These are phyloP conservation scores for Glonium stellatum DNA, from an alignment of 495 filamentous ascomycete genomes.

Conservation along the genomic window DNA sequence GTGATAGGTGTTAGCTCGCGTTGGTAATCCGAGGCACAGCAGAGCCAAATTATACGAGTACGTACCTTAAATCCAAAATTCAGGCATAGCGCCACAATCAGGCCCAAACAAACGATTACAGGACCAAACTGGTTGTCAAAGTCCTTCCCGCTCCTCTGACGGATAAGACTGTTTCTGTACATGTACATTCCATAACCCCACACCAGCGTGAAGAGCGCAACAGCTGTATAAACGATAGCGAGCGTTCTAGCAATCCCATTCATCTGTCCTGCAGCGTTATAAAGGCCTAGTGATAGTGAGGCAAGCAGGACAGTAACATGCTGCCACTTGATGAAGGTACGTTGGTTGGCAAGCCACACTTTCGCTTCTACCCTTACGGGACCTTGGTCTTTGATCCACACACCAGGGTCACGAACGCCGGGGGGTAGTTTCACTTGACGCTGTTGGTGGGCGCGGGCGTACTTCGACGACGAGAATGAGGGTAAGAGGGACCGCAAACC, in stretches of 20 bases:
- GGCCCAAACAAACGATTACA: slow-evolving; percentile 69
- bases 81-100: slow-evolving; percentile 69
- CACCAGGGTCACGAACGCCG: slow-evolving; percentile 73
- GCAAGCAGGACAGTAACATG: slow-evolving; percentile 84
- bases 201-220: slow-evolving; percentile 71
- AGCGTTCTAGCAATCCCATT: slow-evolving; percentile 67
- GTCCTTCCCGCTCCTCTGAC: slow-evolving; percentile 76
- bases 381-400: slow-evolving; percentile 88
- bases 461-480: slow-evolving; percentile 64
- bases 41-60: neutral
- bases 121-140: slow-evolving; percentile 86
- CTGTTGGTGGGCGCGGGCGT: slow-evolving; percentile 49
- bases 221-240: slow-evolving; percentile 71
- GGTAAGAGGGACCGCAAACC: slow-evolving; percentile 58
- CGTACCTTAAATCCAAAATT: slow-evolving; percentile 78
- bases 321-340: slow-evolving; percentile 97
- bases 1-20: neutral
- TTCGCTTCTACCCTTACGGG: slow-evolving; percentile 90
- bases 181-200: slow-evolving; percentile 88
- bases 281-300: slow-evolving; percentile 71
- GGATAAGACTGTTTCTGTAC: slow-evolving; percentile 67
- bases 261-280: slow-evolving; percentile 70
- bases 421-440: slow-evolving; percentile 54
- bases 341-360: slow-evolving; percentile 96
- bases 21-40: neutral